These are phyloP conservation scores for Fragaria nilgerrensis DNA, from an alignment of 306 rosid species.

Conservation along the genomic window DNA sequence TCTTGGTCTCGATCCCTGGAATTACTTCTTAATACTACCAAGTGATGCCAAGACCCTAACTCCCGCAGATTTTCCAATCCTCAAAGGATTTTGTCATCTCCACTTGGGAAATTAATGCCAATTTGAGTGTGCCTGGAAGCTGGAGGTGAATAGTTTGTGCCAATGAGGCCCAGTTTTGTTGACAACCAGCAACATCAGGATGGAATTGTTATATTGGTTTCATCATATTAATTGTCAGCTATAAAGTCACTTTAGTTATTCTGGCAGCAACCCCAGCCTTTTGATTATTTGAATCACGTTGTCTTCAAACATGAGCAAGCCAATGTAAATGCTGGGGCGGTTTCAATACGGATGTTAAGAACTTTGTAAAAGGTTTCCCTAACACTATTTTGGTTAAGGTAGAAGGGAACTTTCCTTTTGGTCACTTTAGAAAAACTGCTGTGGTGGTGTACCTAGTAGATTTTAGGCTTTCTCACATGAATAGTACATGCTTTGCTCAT, in stretches of 20 bases:
- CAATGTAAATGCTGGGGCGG: neutral
- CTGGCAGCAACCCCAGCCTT: neutral
- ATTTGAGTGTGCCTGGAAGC: neutral
- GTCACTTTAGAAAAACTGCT: neutral
- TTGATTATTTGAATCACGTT: neutral
- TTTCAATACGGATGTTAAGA: neutral
- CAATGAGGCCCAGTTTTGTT: neutral
- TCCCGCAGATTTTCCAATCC: neutral
- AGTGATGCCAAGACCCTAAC: neutral
- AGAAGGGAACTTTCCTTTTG: neutral
- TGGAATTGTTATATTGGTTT: neutral
- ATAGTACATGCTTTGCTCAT: neutral
- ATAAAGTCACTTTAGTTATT: neutral
- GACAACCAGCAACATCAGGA: neutral
- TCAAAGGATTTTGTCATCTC: neutral
- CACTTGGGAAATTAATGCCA: neutral
- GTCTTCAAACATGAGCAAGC: neutral
- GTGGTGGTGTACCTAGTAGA: neutral
- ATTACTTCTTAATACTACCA: neutral
- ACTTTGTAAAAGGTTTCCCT: neutral
- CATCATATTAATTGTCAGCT: neutral
- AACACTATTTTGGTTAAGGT: neutral
- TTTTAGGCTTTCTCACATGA: slow-evolving; percentile 1
- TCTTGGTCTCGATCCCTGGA: neutral
- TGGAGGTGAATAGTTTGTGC: neutral